phyloP scores from a whole-genome alignment of 2,329 filamentous ascomycete species.

The Penicillium sp. region DNA sequence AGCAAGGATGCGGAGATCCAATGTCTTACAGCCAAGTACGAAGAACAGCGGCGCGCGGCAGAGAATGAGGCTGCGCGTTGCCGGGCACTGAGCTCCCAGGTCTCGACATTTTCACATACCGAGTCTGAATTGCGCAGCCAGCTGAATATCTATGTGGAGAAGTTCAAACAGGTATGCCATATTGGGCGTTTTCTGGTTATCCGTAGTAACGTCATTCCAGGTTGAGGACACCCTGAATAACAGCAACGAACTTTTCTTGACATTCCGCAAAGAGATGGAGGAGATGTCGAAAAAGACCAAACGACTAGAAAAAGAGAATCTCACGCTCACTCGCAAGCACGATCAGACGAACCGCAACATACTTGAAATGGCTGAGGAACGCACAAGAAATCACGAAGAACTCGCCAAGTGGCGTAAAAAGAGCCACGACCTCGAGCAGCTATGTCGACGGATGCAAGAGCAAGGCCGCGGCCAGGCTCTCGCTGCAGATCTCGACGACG shows the following conservation, averaged over 20 bases:
- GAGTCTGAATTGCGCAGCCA: conserved; percentile 93
- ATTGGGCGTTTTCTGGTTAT: conserved; percentile 25
- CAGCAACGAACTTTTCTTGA: conserved; percentile 95
- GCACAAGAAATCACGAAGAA: conserved; percentile 74
- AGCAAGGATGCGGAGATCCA: conserved; percentile 96
- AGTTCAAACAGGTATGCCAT: conserved; percentile 90
- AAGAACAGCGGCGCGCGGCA: conserved; percentile 86
- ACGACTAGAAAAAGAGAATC: conserved; percentile 94
- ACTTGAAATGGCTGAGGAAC: conserved; percentile 94
- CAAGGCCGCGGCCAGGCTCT: conserved; percentile 80
- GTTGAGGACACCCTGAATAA: conserved; percentile 99
- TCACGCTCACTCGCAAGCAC: conserved; percentile 87
- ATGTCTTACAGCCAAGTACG: conserved; percentile 84
- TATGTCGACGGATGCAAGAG: conserved; percentile 95
- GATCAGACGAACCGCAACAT: conserved; percentile 94
- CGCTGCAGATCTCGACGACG: conserved; percentile 65
- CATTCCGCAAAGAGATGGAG: conserved; percentile 98
- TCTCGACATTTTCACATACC: conserved; percentile 94
- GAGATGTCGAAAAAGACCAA: conserved; percentile 99
- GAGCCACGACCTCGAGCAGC: conserved; percentile 88
- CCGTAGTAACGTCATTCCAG: conserved; percentile 64
- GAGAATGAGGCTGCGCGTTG: conserved; percentile 81
- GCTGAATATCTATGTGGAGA: conserved; percentile 97
- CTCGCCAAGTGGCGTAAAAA: conserved; percentile 81
- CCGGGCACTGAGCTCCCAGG: conserved; percentile 85